Evolutionary conservation across 2,329 filamentous ascomycete genomes (phyloP), one percentile per base, ranked within the genome.

Genomic region (Penicillium aurantiogriseum): DNA sequence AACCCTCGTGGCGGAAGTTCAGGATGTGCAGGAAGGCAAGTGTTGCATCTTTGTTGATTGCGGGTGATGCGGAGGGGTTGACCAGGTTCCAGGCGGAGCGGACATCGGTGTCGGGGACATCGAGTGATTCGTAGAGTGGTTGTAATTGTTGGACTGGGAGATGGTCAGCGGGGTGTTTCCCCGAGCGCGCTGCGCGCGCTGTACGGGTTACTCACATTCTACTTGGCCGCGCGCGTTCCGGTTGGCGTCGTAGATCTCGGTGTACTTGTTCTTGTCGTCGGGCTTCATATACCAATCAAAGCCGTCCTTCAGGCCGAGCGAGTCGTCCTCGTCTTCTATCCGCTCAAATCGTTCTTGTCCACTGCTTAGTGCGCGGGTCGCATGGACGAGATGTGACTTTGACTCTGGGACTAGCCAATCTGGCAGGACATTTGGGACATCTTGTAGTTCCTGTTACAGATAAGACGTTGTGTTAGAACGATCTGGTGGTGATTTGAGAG

Each of bases 281-380:
- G 94, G 94, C 59, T 87, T 92, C 91, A 99, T 99, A 79, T 99
- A 99, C 94, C 94, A 99, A 75, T 99, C 94, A 75, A 99, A 99
- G 13, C 93, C 93, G 76, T 97, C 92, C 74, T 96, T 96, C 61
- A 99, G 81, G 0, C 92, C 92, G 1, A 87, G 85, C 4, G 88
- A 86, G 66, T 96, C 92, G 63, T 88, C 85, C 59, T 96, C 83
- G 46, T 81, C 90, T 54, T 92, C 89, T 58, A 96, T 86, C 61
- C 86, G 84, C 75, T 96, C 92, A 74, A 97, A 97, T 66, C 89
- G 86, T 51, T 89, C 84, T 65, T 90, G 89, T 65, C 88, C 87
- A 61, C 89, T 89, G 15, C 88, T 89, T 62, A 99, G 81, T 44
- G 92, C 92, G 54, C 89, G 84, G 63, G 79, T 89, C 17, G 92